Base-by-base conservation (phyloP, 805 yeast genomes). In the Candida ovalis region DNA sequence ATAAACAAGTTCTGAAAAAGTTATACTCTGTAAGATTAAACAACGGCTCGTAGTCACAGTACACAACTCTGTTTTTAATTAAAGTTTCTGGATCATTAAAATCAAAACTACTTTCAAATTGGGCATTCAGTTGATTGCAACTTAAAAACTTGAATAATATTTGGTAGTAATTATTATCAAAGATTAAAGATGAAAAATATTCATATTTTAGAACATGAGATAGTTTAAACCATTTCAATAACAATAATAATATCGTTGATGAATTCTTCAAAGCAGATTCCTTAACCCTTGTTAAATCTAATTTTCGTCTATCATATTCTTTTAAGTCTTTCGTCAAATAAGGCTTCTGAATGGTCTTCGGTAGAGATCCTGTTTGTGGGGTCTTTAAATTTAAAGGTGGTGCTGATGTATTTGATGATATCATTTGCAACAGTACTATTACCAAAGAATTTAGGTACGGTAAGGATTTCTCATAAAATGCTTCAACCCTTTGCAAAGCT, bases 201-300 rank as follows among this genome's bases (percentile, higher is more conserved):
- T 89, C 95, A 62, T 76, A 83, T 63, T 92, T 91, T 53, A 91
- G 63, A 2, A 89, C 70, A 62, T 94, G 97, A 40, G 81, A 84
- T 9, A 76, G 63, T 60, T 86, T 87, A 62, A 88, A 84, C 97
- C 97, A 91, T 57, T 76, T 77, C 30, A 84, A 61, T 19, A 94
- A 60, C 19, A 79, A 56, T 10, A 69, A 56, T 1, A 88, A 47
- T 1, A 81, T 74, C 1, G 78, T 77, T 0, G 84, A 71, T 2
- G 84, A 69, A 3, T 84, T 77, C 54, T 82, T 85, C 44, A 84
- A 58, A 1, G 83, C 70, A 3, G 80, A 67, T 56, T 86, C 92
- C 53, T 83, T 84, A n/a, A 78, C 70, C 52, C 84, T 74, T 4
- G 72, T 51, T 2, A 81, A 69, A 54, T 84, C 90, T 19, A 81